Evolutionary conservation across 2,329 filamentous ascomycete genomes (phyloP), one percentile per base, ranked within the genome.

Genomic region (Botrytis byssoidea): DNA sequence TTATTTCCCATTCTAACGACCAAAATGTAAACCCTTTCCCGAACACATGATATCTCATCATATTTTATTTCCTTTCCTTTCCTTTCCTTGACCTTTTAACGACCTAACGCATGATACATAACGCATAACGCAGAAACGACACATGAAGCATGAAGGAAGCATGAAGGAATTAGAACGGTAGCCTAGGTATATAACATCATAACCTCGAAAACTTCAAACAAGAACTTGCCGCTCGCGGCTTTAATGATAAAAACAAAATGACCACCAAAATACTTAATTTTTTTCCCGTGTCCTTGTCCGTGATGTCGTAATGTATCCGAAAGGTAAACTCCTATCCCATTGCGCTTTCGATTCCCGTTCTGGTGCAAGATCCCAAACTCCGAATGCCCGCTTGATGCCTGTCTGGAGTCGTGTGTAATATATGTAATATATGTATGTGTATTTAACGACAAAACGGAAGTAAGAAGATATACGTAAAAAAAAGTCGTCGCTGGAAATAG

Each of bases 191-290:
- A 35, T 61, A 61, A 37, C 14, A n/a, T 40, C 37, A 63, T 37
- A 63, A n/a, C 60, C 25, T 32, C n/a, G 20, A 48, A 70, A 42
- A 55, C 25, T n/a, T 55, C 48, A 55, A 55, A 51, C 48, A 51
- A 55, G 25, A 55, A 55, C 25, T 55, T 3, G 48, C 48, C 48
- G 48, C 25, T 55, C 48, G 48, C 48, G 48, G 48, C 48, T 55
- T 55, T 55, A 70, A 46, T 25, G 20, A 70, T 29, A 37, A 57
- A 61, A 51, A 63, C 37, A 25, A 63, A 60, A 70, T 60, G 57
- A 51, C 55, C n/a, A 70, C 46, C 35, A 18, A 35, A 70, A 57
- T 42, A 60, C 18, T 44, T 20, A 10, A 14, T 55, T 10, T n/a
- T 6, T 51, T 51, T n/a, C 48, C 48, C 12, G 48, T 55, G 48